Percentiles rank a stretch among this genome's conserved stretches.
These are phyloP conservation scores for Prorocentrum cordatum DNA, from an alignment of 169 alveolate genomes.

Conservation along the genomic window DNA sequence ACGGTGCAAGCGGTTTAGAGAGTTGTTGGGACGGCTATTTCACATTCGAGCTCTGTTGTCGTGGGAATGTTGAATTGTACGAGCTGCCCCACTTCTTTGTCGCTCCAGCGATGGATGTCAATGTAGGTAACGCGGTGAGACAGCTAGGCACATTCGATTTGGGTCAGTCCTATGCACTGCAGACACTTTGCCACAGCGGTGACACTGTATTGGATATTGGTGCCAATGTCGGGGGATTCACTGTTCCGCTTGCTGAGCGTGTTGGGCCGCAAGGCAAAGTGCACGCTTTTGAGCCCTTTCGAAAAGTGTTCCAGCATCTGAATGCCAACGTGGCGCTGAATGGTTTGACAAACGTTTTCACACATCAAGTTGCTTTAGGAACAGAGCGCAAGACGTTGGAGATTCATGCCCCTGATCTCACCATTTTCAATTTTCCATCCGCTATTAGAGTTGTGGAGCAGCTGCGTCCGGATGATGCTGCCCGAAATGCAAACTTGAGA, in stretches of 20 bases:
- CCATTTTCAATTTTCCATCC: conserved; percentile 38
- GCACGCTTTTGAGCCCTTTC: conserved; percentile 58
- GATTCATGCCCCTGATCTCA: conserved; percentile 19
- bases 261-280: conserved; percentile 44
- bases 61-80: background rate
- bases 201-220: background rate
- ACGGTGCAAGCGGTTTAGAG: background rate
- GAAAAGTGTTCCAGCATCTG: conserved; percentile 60
- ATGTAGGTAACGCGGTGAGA: conserved; percentile 42
- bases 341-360: conserved; percentile 29
- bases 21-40: background rate
- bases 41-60: background rate
- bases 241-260: conserved; percentile 45
- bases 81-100: conserved; percentile 66
- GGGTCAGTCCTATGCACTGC: conserved; percentile 62
- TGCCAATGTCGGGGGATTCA: conserved; percentile 58
- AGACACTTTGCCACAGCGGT: conserved; percentile 16
- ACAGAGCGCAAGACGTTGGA: background rate
- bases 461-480: background rate
- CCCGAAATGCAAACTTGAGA: conserved; percentile 14
- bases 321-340: conserved; percentile 61
- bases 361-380: conserved; percentile 37
- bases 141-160: conserved; percentile 67
- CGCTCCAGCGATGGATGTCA: conserved; percentile 8
- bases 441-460: conserved; percentile 52